phyloP scores from a whole-genome alignment of 192 early-diverging fungal genomes.

The Chytriomyces sp. region DNA sequence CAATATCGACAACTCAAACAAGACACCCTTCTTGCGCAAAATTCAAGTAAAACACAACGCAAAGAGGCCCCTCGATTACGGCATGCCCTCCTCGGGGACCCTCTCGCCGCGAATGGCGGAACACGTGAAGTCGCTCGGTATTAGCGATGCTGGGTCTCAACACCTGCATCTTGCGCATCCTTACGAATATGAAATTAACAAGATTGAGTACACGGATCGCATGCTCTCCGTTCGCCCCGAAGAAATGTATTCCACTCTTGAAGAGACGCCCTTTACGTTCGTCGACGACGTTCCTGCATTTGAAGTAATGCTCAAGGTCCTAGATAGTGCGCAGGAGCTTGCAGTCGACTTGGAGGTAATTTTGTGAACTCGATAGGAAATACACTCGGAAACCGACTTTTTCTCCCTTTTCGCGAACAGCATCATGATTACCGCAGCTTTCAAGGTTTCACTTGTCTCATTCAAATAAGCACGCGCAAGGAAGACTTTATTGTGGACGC shows the following conservation, averaged over 20 bases:
- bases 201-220: slow-evolving; percentile 71
- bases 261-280: slow-evolving; percentile 72
- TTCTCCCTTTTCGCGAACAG: slow-evolving; percentile 38
- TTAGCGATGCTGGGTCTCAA: slow-evolving; percentile 36
- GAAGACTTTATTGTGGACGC: slow-evolving; percentile 93
- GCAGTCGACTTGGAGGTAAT: slow-evolving; percentile 86
- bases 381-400: slow-evolving; percentile 1
- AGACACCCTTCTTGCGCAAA: slow-evolving; percentile 76
- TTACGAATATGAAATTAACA: slow-evolving; percentile 86
- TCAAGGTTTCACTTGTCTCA: slow-evolving; percentile 93
- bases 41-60: slow-evolving; percentile 84
- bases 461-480: slow-evolving; percentile 87
- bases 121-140: slow-evolving; percentile 42
- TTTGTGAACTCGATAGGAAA: slow-evolving; percentile 5
- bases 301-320: slow-evolving; percentile 59
- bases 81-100: slow-evolving; percentile 37
- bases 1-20: slow-evolving; percentile 80
- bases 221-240: slow-evolving; percentile 64
- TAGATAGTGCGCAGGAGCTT: slow-evolving; percentile 70
- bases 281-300: slow-evolving; percentile 81
- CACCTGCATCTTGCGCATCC: slow-evolving; percentile 71
- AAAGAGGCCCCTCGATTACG: slow-evolving; percentile 69
- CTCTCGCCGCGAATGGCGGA: slow-evolving; percentile 37
- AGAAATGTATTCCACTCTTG: slow-evolving; percentile 59
- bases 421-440: slow-evolving; percentile 95